Conservation (phyloP, 352 stramenopile species). For the Phytophthora hybrid region DNA sequence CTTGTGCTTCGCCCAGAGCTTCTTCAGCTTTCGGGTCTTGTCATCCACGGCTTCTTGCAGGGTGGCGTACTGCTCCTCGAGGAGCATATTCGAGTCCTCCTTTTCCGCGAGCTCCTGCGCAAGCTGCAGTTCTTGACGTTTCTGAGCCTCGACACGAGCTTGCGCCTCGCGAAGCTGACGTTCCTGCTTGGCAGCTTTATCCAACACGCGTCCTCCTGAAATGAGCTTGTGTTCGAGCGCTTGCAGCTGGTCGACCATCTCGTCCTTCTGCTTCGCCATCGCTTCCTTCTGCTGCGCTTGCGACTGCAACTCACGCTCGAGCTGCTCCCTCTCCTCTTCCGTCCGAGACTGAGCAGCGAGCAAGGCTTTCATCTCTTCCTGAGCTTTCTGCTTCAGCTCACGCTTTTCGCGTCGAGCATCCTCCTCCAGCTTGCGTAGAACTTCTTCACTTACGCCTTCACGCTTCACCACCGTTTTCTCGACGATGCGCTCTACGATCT, state of each 20-base stretch:
- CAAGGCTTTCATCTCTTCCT: slow-evolving; percentile 87
- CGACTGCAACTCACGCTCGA: slow-evolving; percentile 87
- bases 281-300: slow-evolving; percentile 86
- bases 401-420: slow-evolving; percentile 79
- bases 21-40: slow-evolving; percentile 97
- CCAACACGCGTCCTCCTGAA: slow-evolving; percentile 94
- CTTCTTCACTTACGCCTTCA: slow-evolving; percentile 78
- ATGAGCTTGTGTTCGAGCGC: slow-evolving; percentile 86
- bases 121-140: slow-evolving; percentile 82
- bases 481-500: slow-evolving; percentile 71
- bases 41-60: slow-evolving; percentile 93
- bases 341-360: slow-evolving; percentile 88
- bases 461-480: slow-evolving; percentile 84
- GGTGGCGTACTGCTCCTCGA: slow-evolving; percentile 93
- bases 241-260: slow-evolving; percentile 92
- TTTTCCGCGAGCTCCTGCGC: slow-evolving; percentile 93
- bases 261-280: slow-evolving; percentile 90
- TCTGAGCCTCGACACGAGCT: slow-evolving; percentile 89
- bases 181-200: slow-evolving; percentile 95
- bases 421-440: slow-evolving; percentile 80
- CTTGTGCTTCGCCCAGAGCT: slow-evolving; percentile 95
- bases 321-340: slow-evolving; percentile 86
- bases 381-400: slow-evolving; percentile 72
- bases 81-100: slow-evolving; percentile 93
- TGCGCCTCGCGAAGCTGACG: slow-evolving; percentile 91